Conservation (phyloP, 192 early-diverging fungal genomes). For the Phlyctochytrium arcticum region DNA sequence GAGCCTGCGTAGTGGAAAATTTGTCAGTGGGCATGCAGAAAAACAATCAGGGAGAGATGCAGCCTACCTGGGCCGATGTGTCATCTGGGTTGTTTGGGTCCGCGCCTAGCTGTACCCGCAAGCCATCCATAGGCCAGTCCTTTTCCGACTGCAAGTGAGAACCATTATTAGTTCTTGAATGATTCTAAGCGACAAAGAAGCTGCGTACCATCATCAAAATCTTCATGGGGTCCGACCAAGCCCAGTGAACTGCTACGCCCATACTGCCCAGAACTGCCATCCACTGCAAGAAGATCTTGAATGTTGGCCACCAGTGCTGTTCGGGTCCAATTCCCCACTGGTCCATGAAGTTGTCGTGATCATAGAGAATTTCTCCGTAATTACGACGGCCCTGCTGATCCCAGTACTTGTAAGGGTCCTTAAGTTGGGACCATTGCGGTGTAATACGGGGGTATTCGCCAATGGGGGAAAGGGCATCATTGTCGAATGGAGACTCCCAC, state of each 20-base stretch:
- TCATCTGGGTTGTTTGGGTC: constrained; percentile 47
- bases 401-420: constrained; percentile 52
- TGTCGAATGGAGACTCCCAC: constrained; percentile 33
- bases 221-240: constrained; percentile 39
- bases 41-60: no score
- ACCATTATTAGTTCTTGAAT: background rate
- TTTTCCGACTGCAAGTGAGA: constrained; percentile 39
- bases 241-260: constrained; percentile 15
- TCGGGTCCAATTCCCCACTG: constrained; percentile 39
- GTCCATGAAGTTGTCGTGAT: constrained; percentile 43
- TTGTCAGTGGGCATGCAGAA: background rate
- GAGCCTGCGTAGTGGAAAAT: background rate
- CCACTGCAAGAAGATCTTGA: constrained; percentile 17
- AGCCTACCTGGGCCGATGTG: constrained; percentile 26
- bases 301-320: constrained; percentile 9
- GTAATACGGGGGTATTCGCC: constrained; percentile 48
- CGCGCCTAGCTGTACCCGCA: constrained; percentile 49
- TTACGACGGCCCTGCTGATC: constrained; percentile 51
- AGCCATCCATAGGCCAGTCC: constrained; percentile 47
- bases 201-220: constrained; percentile 35
- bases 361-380: constrained; percentile 48
- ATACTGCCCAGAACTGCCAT: constrained; percentile 25
- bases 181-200: background rate
- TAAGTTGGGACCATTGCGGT: constrained; percentile 39
- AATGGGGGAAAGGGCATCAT: constrained; percentile 34